Base-by-base conservation (phyloP, 2,329 filamentous ascomycete genomes). In the Coniochaeta ligniaria region DNA sequence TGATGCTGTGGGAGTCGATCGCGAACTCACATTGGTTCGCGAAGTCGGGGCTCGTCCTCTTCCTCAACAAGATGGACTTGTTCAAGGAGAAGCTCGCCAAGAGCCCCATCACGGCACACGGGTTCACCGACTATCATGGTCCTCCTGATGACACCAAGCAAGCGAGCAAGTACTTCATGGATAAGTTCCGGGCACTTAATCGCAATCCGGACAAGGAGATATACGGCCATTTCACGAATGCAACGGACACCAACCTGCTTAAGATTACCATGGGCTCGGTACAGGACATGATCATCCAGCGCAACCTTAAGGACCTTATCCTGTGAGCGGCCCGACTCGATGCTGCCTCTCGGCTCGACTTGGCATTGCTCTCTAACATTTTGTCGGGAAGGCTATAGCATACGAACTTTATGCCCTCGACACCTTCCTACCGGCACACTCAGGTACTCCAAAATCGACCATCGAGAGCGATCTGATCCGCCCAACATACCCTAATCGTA, bases 181-280 rank as follows among this genome's bases (percentile, higher is more conserved):
- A 92, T 72, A 90, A 91, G 70, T 94, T 94, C 77, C 82, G 85
- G 60, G 87, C 88, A 24, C 80, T 94, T 63, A 93, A 92, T 74
- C 82, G 89, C 62, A 85, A 85, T 67, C 80, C 81, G 6, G 82
- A 85, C 63, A 85, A 85, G 74, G 83, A 85, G 67, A 85, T 86
- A 11, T 86, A 85, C 67, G 83, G 83, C 54, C 83, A 86, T 70
- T 84, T 85, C 60, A 85, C 83, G 55, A 85, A 85, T 64, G 83
- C 83, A 9, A 86, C 83, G 58, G 83, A 85, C 66, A 86, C 90
- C 36, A 92, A 91, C 70, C 76, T 94, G 64, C 81, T 94, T 66
- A 93, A 92, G 77, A 91, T 92, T 65, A 94, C 91, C 43, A 94
- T 94, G 91, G 83, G 84, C 64, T 91, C 89, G 12, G 90, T 94